phyloP scores from a whole-genome alignment of 2,329 filamentous ascomycete genomes.

The Emericellopsis atlantica region DNA sequence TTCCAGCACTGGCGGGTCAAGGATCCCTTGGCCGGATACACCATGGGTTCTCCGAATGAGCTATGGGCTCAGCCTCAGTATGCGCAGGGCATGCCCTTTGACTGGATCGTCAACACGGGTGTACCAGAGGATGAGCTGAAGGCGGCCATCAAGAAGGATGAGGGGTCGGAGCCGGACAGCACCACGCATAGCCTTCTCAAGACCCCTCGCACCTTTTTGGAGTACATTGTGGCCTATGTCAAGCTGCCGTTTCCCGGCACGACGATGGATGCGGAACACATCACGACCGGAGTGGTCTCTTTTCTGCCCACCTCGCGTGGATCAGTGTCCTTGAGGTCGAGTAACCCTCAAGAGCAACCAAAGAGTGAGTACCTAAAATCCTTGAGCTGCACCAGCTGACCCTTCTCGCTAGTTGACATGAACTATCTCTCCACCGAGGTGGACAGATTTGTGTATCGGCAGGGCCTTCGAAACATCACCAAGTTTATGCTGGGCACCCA shows the following conservation, averaged over 20 bases:
- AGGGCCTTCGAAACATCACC: slow-evolving; percentile 9
- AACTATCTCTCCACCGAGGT: slow-evolving; percentile 12
- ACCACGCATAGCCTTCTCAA: slow-evolving; percentile 17
- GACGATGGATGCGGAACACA: slow-evolving; percentile 8
- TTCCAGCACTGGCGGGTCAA: slow-evolving; percentile 17
- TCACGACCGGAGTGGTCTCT: slow-evolving; percentile 9
- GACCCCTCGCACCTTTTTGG: slow-evolving; percentile 9
- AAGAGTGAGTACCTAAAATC: slow-evolving; percentile 6
- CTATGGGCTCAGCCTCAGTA: slow-evolving; percentile 22
- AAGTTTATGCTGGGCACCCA: slow-evolving; percentile 9
- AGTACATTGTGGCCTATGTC: slow-evolving; percentile 10
- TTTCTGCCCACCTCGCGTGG: slow-evolving; percentile 12
- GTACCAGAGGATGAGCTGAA: slow-evolving; percentile 14
- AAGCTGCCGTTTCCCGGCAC: slow-evolving; percentile 11
- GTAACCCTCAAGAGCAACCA: slow-evolving; percentile 8
- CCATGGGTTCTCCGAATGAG: slow-evolving; percentile 19
- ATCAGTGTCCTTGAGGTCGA: slow-evolving; percentile 8
- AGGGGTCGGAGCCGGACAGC: slow-evolving; percentile 15
- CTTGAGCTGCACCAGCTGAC: not conserved
- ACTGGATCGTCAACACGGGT: slow-evolving; percentile 20
- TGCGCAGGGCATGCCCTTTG: slow-evolving; percentile 17
- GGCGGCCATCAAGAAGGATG: slow-evolving; percentile 18
- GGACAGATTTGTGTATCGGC: slow-evolving; percentile 10
- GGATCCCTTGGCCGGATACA: slow-evolving; percentile 17
- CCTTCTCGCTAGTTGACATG: slow-evolving; percentile 6